phyloP scores from a whole-genome alignment of 768 basidiomycete genomes.

The Serendipita indica region DNA sequence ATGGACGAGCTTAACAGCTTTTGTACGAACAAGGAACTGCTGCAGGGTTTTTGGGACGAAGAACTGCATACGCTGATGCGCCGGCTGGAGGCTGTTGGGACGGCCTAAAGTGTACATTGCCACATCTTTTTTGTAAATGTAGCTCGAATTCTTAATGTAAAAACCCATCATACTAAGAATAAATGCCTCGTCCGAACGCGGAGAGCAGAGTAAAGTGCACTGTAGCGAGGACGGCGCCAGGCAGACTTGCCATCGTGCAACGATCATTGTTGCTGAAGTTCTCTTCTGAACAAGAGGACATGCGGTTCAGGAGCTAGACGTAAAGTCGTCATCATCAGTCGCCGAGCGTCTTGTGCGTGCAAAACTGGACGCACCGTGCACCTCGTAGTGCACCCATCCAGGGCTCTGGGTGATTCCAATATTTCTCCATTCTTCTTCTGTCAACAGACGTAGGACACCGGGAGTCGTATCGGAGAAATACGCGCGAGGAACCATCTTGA shows the following conservation, averaged over 20 bases:
- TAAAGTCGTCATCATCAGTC: no score
- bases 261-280: slow-evolving; percentile 19
- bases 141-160: no score
- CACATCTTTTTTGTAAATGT: no score
- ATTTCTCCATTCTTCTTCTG: slow-evolving; percentile 87
- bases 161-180: not conserved
- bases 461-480: slow-evolving; percentile 34
- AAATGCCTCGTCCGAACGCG: not conserved
- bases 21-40: slow-evolving; percentile 39
- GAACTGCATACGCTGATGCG: slow-evolving; percentile 36
- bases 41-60: slow-evolving; percentile 61
- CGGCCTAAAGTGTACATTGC: no score
- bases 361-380: slow-evolving; percentile 54
- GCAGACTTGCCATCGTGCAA: not conserved
- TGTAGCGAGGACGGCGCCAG: not conserved
- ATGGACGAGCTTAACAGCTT: slow-evolving; percentile 45
- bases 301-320: slow-evolving; percentile 89
- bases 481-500: slow-evolving; percentile 84
- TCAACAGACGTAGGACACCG: slow-evolving; percentile 65
- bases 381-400: slow-evolving; percentile 95
- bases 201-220: no score
- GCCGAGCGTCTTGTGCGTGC: no score
- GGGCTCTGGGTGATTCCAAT: slow-evolving; percentile 93
- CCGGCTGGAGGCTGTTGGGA: not conserved
- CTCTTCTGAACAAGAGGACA: slow-evolving; percentile 81